Percentiles rank a stretch among this genome's conserved stretches.
phyloP scores from a whole-genome alignment of 2,329 filamentous ascomycete genomes.

The Fusarium siculi region DNA sequence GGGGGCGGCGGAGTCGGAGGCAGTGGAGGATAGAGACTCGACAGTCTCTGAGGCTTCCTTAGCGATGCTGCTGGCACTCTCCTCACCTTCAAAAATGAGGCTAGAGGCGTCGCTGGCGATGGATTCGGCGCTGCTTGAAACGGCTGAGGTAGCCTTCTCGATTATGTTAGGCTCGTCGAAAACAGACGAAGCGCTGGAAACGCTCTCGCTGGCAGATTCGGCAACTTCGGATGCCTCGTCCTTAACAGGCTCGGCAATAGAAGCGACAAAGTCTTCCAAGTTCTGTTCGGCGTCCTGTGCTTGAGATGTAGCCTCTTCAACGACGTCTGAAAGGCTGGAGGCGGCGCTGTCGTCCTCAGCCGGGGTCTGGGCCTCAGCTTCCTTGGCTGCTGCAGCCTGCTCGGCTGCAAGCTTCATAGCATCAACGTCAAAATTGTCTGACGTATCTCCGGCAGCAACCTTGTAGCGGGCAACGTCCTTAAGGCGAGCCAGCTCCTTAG shows the following conservation, averaged over 20 bases:
- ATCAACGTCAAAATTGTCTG: constrained; percentile 81
- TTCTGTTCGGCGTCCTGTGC: constrained; percentile 26
- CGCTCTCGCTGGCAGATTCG: constrained; percentile 3
- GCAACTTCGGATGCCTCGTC: constrained; percentile 19
- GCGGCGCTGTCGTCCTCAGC: constrained; percentile 43
- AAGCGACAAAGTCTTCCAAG: constrained; percentile 36
- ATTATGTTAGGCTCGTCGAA: constrained; percentile 24
- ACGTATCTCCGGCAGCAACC: constrained; percentile 76
- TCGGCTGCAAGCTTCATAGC: constrained; percentile 68
- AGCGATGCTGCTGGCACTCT: constrained; percentile 20
- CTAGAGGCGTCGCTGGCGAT: constrained; percentile 31
- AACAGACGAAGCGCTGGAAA: constrained; percentile 18
- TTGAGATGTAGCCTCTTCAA: constrained; percentile 25
- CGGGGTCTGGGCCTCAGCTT: constrained; percentile 33
- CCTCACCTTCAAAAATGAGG: constrained; percentile 19
- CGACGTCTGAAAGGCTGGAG: constrained; percentile 20
- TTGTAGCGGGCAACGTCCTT: constrained; percentile 91
- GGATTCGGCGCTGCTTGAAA: constrained; percentile 18
- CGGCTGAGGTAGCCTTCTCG: constrained; percentile 24
- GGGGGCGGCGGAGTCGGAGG: constrained; percentile 37
- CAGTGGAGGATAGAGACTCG: constrained; percentile 28
- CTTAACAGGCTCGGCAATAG: constrained; percentile 27
- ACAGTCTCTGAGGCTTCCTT: constrained; percentile 32
- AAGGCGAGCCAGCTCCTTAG: constrained; percentile 80
- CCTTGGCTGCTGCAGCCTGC: constrained; percentile 40